These are phyloP conservation scores for Agrostemma githago DNA, from an alignment of 148 eudicot genomes.

Conservation along the genomic window DNA sequence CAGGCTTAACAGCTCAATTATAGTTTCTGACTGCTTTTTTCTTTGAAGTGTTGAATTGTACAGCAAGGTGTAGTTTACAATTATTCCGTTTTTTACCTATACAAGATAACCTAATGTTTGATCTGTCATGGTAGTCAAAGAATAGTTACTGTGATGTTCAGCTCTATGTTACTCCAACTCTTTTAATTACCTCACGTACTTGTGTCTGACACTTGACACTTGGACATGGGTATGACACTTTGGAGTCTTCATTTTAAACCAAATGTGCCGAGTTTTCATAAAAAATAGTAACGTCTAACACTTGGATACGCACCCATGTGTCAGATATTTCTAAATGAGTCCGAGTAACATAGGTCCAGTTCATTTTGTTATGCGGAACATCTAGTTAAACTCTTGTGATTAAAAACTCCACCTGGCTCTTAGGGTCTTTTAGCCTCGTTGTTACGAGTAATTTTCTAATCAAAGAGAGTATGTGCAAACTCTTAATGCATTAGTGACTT, in stretches of 20 bases:
- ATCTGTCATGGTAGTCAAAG: neutral
- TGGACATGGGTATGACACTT: too few relatives aligned
- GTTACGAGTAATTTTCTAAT: neutral
- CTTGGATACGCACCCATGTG: too few relatives aligned
- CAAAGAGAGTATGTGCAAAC: neutral
- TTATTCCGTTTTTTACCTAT: neutral
- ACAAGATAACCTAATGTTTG: constrained; percentile 5
- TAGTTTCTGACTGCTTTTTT: neutral
- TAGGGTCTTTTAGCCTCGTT: neutral
- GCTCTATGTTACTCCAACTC: too few relatives aligned
- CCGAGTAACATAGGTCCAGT: too few relatives aligned
- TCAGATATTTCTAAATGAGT: too few relatives aligned
- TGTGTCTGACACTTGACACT: too few relatives aligned
- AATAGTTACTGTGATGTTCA: neutral
- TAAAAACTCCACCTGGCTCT: neutral
- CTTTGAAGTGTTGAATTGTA: neutral
- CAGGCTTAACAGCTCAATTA: neutral
- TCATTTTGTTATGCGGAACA: neutral
- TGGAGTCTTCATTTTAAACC: too few relatives aligned
- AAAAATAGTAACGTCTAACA: too few relatives aligned
- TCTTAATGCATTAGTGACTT: neutral
- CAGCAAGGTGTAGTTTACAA: neutral
- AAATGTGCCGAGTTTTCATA: too few relatives aligned
- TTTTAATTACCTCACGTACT: too few relatives aligned
- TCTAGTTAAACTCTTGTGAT: neutral